A percentile compares a stretch with the other conserved stretches of the same genome.
Conservation (phyloP, 1,139 yeast species). For the Geotrichum phurueaensis region DNA sequence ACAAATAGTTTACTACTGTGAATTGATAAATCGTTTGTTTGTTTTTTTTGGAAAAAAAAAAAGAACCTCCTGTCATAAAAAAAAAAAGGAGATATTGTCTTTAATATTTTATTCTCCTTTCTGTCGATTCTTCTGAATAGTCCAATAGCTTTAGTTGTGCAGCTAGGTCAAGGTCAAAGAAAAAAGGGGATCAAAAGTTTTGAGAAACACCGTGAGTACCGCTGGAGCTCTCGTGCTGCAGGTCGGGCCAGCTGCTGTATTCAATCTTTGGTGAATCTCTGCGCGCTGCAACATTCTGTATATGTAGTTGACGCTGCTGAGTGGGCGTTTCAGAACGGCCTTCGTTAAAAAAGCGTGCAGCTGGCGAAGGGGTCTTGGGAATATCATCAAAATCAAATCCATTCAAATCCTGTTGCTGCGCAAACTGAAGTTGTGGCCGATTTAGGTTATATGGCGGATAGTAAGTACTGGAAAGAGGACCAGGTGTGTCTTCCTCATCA, state of each 20-base stretch:
- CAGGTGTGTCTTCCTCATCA: background rate
- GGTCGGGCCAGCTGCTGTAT: slow-evolving; percentile 8
- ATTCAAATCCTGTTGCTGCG: background rate
- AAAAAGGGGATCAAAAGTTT: background rate
- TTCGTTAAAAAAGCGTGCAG: background rate
- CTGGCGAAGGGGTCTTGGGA: background rate
- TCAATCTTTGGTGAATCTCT: slow-evolving; percentile 13
- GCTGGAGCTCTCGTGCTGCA: background rate
- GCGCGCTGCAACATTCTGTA: slow-evolving; percentile 12
- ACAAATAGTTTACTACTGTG: too few species aligned
- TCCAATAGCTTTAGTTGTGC: background rate
- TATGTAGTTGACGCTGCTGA: slow-evolving; percentile 5
- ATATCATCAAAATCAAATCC: background rate
- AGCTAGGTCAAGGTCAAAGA: background rate
- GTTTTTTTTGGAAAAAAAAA: too few species aligned
- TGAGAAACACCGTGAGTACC: background rate
- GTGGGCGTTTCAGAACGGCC: slow-evolving; percentile 1
- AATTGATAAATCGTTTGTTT: too few species aligned
- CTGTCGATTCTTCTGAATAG: background rate
- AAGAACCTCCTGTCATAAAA: too few species aligned
- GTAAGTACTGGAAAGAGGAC: background rate
- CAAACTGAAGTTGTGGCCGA: background rate
- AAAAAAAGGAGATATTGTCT: too few species aligned
- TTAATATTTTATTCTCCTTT: background rate
- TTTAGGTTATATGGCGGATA: background rate